phyloP scores from a whole-genome alignment of 352 stramenopile genomes.

The Phytopythium montanum region DNA sequence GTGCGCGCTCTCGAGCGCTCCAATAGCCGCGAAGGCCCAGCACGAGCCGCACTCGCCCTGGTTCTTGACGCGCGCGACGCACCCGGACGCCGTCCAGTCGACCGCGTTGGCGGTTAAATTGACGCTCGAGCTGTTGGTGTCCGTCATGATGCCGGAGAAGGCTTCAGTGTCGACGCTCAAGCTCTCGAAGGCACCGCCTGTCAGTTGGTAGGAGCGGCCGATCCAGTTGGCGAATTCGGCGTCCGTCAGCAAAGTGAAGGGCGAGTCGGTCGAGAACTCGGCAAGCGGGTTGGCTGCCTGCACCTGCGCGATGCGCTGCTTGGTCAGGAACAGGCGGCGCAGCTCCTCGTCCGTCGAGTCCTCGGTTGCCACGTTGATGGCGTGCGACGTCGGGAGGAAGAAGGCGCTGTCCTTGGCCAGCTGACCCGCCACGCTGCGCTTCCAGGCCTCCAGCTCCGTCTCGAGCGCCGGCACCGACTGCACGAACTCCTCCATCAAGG shows the following conservation, averaged over 20 bases:
- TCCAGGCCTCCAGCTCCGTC: constrained; percentile 43
- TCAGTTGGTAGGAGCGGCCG: constrained; percentile 33
- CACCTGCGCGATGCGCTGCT: constrained; percentile 49
- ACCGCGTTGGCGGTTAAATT: constrained; percentile 19
- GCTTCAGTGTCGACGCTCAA: not conserved
- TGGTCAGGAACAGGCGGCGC: constrained; percentile 55
- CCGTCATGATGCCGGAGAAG: not conserved
- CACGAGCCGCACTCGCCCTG: constrained; percentile 97
- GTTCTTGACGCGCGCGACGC: constrained; percentile 88
- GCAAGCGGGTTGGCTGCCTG: constrained; percentile 54
- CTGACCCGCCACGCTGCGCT: constrained; percentile 38
- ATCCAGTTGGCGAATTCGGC: constrained; percentile 60
- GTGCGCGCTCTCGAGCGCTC: constrained; percentile 88
- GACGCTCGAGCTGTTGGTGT: not conserved
- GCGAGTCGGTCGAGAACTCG: constrained; percentile 58
- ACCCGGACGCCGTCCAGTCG: constrained; percentile 63
- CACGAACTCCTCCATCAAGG: constrained; percentile 41
- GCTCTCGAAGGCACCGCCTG: constrained; percentile 3
- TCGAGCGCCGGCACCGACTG: constrained; percentile 34
- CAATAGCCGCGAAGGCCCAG: constrained; percentile 95
- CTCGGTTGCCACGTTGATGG: not conserved
- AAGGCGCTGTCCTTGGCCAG: constrained; percentile 49
- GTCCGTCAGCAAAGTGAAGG: constrained; percentile 72
- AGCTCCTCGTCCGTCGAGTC: constrained; percentile 37
- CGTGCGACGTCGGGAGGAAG: constrained; percentile 15